Percentiles rank a stretch among this genome's conserved stretches.
phyloP scores from a whole-genome alignment of 2,329 filamentous ascomycete genomes.

The Aspergillus brunneoviolaceus region DNA sequence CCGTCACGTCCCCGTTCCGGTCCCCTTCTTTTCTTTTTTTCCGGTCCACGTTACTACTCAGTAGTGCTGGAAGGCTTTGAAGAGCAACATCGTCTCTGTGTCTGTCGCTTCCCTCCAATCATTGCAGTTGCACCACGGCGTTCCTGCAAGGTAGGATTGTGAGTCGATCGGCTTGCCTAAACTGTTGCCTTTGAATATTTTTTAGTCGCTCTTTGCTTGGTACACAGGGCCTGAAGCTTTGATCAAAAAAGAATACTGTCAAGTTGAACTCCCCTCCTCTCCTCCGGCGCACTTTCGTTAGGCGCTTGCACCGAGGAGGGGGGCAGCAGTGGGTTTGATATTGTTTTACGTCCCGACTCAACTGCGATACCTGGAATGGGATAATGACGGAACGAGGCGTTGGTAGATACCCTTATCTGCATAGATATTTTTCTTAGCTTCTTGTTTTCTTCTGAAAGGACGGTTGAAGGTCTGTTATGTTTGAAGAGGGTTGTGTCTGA shows the following conservation, averaged over 20 bases:
- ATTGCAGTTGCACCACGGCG: not conserved
- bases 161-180: not conserved
- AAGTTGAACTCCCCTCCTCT: constrained; percentile 16
- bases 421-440: constrained; percentile 30
- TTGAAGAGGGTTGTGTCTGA: not conserved
- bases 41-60: constrained; percentile 38
- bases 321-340: constrained; percentile 22
- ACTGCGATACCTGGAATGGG: constrained; percentile 32
- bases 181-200: not conserved
- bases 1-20: constrained; percentile 42
- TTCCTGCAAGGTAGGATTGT: not conserved
- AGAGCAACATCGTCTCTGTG: constrained; percentile 23
- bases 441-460: constrained; percentile 18
- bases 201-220: constrained; percentile 26
- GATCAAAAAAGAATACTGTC: constrained; percentile 31
- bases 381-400: constrained; percentile 45
- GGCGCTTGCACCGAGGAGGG: constrained; percentile 21
- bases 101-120: not conserved
- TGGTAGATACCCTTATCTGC: constrained; percentile 45
- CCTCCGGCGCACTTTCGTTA: constrained; percentile 10
- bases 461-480: constrained; percentile 1
- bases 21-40: constrained; percentile 46
- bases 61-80: constrained; percentile 36
- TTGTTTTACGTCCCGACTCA: constrained; percentile 19
- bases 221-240: constrained; percentile 32